These are phyloP conservation scores for Penicillium goetzii DNA, from an alignment of 495 filamentous ascomycete genomes.

Conservation along the genomic window DNA sequence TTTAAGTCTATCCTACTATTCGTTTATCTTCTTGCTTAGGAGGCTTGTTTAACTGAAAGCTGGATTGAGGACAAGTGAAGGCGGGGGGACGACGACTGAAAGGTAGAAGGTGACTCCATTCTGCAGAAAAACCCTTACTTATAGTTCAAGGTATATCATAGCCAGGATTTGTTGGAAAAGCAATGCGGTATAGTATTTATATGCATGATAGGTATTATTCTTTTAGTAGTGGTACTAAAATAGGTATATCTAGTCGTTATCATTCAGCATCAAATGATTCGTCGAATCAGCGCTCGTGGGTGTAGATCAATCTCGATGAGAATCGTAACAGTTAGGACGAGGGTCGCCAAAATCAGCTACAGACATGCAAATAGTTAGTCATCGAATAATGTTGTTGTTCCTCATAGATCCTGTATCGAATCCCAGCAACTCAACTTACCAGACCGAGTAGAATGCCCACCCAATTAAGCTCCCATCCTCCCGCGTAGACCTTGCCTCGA, in stretches of 20 bases:
- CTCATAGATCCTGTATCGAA: background rate
- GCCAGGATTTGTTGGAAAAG: too few species aligned
- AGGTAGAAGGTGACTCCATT: too few species aligned
- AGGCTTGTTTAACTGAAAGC: too few species aligned
- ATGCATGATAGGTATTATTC: background rate
- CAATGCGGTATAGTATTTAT: background rate
- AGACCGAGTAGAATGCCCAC: slow-evolving; percentile 53
- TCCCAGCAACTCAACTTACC: slow-evolving; percentile 45
- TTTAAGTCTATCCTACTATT: too few species aligned
- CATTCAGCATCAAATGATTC: slow-evolving; percentile 10
- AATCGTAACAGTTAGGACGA: slow-evolving; percentile 38
- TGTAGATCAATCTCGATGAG: slow-evolving; percentile 31
- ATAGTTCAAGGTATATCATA: too few species aligned
- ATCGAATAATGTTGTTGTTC: too few species aligned
- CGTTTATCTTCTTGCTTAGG: too few species aligned
- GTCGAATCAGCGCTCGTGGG: slow-evolving; percentile 9
- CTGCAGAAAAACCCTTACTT: too few species aligned
- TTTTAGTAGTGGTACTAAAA: background rate
- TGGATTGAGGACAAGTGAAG: too few species aligned
- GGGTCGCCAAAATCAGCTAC: slow-evolving; percentile 34
- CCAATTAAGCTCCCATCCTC: slow-evolving; percentile 69
- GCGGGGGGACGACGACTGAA: too few species aligned
- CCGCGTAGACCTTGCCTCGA: slow-evolving; percentile 63
- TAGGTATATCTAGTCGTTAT: background rate
- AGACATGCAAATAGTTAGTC: background rate